Percentiles rank a stretch among this genome's conserved stretches.
Conservation (phyloP, 2,329 filamentous ascomycete species). For the Chrysoporthe cubensis region DNA sequence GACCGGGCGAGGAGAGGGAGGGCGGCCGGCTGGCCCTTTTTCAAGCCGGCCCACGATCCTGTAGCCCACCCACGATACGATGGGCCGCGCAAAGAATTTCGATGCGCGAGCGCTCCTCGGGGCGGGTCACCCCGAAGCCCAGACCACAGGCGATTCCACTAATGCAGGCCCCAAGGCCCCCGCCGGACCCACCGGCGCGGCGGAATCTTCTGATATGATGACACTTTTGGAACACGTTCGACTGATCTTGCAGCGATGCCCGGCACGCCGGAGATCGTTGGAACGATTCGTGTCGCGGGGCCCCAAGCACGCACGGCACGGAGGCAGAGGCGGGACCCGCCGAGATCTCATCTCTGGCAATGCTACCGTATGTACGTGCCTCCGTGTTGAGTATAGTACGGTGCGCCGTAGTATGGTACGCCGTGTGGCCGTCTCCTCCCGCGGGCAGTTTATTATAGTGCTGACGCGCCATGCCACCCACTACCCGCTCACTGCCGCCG, state of each 20-base stretch:
- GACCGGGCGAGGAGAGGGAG: background rate
- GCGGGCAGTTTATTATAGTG: too few species aligned
- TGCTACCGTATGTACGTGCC: too few species aligned
- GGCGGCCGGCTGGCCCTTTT: constrained; percentile 8
- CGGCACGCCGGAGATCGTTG: constrained; percentile 8
- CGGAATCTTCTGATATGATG: constrained; percentile 18
- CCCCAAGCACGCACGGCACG: background rate
- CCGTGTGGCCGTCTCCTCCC: background rate
- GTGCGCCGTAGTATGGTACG: background rate
- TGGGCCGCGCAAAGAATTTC: constrained; percentile 1
- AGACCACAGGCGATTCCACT: constrained; percentile 8
- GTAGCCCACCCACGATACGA: background rate
- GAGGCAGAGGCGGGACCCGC: background rate
- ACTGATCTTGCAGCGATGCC: background rate
- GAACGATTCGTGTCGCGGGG: constrained; percentile 18
- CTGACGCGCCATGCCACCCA: too few species aligned
- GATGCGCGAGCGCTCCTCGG: constrained; percentile 6
- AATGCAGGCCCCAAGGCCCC: constrained; percentile 10
- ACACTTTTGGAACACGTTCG: background rate
- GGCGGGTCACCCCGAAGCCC: constrained; percentile 22
- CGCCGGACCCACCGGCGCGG: background rate
- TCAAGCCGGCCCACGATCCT: background rate
- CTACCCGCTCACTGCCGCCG: too few species aligned
- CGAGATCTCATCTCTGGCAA: background rate
- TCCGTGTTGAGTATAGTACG: too few species aligned